Evolutionary conservation across 345 rosid genomes (phyloP).

Genomic region (Bretschneidera sinensis): DNA sequence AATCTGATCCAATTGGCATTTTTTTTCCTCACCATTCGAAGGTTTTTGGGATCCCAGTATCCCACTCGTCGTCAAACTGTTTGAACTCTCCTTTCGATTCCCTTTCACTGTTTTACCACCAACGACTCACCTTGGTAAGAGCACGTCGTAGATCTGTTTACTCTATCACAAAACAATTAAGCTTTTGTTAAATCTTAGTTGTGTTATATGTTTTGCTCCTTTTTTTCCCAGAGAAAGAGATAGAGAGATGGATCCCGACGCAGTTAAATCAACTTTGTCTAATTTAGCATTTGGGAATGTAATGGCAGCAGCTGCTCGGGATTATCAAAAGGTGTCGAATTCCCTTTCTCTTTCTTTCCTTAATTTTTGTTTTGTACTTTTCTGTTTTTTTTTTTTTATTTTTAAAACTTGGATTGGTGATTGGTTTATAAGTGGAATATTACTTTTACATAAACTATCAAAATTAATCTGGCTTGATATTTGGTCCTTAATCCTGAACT

Average conservation of each 20-base stretch:
- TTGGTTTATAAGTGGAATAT: background rate
- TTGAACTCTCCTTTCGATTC: background rate
- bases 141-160: background rate
- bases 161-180: background rate
- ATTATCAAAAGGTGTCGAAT: constrained; percentile 94
- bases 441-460: background rate
- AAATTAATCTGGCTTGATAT: background rate
- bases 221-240: background rate
- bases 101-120: background rate
- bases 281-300: constrained; percentile 92
- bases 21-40: no score
- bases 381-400: background rate
- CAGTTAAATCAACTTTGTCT: constrained; percentile 81
- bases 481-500: background rate
- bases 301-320: constrained; percentile 97
- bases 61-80: background rate
- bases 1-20: no score
- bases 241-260: constrained; percentile 74
- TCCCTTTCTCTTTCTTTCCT: background rate
- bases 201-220: background rate
- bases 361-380: background rate
- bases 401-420: background rate
- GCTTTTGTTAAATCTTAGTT: background rate
- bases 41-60: no score
- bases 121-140: background rate